phyloP scores from a whole-genome alignment of 176 grass and related monocot species.

The Typha latifolia region DNA sequence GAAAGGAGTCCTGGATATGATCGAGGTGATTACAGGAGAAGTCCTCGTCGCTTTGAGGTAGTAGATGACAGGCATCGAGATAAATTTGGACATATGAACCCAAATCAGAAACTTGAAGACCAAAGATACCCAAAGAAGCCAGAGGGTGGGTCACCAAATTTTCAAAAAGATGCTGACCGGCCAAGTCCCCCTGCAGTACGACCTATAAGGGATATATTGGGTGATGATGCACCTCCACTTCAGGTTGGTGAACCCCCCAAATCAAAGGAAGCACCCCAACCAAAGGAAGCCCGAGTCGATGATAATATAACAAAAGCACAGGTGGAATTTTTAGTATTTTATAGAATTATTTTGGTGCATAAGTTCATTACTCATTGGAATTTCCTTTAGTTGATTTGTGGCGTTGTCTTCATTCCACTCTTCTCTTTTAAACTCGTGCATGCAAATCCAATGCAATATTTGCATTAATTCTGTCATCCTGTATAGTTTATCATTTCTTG shows the following conservation, averaged over 20 bases:
- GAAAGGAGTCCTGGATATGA: conserved; percentile 72
- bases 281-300: conserved; percentile 24
- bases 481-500: too few species aligned
- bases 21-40: conserved; percentile 54
- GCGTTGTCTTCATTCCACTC: not conserved
- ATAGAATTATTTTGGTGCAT: not conserved
- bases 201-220: conserved; percentile 79
- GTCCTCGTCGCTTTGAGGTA: conserved; percentile 41
- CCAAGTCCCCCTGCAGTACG: conserved; percentile 52
- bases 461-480: too few species aligned
- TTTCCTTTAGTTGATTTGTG: not conserved
- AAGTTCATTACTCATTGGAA: not conserved
- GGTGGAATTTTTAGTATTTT: conserved; percentile 28
- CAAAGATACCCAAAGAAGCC: conserved; percentile 40
- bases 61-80: conserved; percentile 31
- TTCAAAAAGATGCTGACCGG: conserved; percentile 38
- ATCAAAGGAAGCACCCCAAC: not conserved
- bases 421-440: not conserved
- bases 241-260: conserved; percentile 54
- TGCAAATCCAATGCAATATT: not conserved
- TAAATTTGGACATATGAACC: conserved; percentile 42
- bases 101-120: conserved; percentile 53
- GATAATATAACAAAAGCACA: conserved; percentile 53
- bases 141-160: conserved; percentile 62
- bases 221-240: conserved; percentile 62